These are phyloP conservation scores for Thielaviopsis punctulata DNA, from an alignment of 2,329 filamentous ascomycete genomes.

Conservation along the genomic window DNA sequence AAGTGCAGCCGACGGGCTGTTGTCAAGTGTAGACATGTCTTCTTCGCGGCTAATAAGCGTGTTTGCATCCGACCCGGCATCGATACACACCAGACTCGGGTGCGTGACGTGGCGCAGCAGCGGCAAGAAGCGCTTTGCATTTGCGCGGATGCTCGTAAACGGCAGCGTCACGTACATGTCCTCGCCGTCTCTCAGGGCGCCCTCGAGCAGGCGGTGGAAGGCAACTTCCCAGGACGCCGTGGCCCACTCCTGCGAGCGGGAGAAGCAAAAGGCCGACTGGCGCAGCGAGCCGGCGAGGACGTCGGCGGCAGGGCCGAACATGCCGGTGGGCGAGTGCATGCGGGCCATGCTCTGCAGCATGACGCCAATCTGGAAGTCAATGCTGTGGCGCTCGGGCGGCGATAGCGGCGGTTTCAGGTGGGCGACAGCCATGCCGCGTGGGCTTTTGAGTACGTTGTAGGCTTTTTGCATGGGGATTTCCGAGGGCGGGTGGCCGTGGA, in stretches of 20 bases:
- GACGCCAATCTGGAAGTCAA: slow-evolving; percentile 31
- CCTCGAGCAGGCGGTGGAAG: slow-evolving; percentile 39
- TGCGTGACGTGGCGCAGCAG: slow-evolving; percentile 34
- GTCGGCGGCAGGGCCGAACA: slow-evolving; percentile 26
- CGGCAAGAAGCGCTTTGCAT: slow-evolving; percentile 31
- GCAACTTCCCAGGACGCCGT: slow-evolving; percentile 34
- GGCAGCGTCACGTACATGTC: slow-evolving; percentile 40
- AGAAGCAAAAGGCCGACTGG: slow-evolving; percentile 5
- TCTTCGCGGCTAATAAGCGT: slow-evolving; percentile 24
- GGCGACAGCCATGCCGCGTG: slow-evolving; percentile 23
- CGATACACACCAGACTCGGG: slow-evolving; percentile 36
- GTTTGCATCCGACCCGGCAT: slow-evolving; percentile 33
- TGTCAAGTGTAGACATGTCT: neutral
- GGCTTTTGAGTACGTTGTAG: slow-evolving; percentile 27
- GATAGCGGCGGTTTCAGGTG: slow-evolving; percentile 20
- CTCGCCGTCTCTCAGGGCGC: slow-evolving; percentile 40
- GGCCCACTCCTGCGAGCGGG: slow-evolving; percentile 8
- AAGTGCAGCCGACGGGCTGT: neutral
- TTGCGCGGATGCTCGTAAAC: slow-evolving; percentile 35
- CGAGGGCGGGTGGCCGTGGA: slow-evolving; percentile 5
- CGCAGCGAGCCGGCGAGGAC: slow-evolving; percentile 12
- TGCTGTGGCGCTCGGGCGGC: slow-evolving; percentile 18
- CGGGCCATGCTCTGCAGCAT: slow-evolving; percentile 28
- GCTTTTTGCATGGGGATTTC: slow-evolving; percentile 17
- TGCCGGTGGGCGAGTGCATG: slow-evolving; percentile 27